Base-by-base conservation (phyloP, 192 early-diverging fungal species). In the Diversispora epigaea region DNA sequence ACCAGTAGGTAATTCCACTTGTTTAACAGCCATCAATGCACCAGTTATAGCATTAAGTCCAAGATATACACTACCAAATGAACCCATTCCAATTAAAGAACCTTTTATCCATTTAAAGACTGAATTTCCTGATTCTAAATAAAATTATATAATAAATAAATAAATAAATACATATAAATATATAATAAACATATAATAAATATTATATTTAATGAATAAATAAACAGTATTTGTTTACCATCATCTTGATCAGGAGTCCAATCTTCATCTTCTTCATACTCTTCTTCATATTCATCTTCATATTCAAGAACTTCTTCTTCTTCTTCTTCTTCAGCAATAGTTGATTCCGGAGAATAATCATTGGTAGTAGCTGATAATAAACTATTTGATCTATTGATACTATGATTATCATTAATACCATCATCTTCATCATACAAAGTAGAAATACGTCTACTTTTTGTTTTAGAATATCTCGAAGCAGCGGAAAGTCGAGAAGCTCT, bases 21-120 rank as follows among this genome's bases (percentile, higher is more conserved):
- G 95, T 82, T 99, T 99, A 43, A 98, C 94, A 0, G 98, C 98
- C 94, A 99, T 97, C 32, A 98, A 81, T 44, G 90, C 94, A 10
- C 95, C 96, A 3, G 87, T 94, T 61, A 91, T 86, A 21, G 94
- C 80, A 83, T 98, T 94, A 78, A 97, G 87, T 5, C 90, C 98
- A 61, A 93, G 86, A 73, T 94, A 99, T 14, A 99, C 98, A 69
- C 89, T 91, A 21, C 94, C 96, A 86, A 98, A 99, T 14, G 94
- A 94, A n/a, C 97, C 97, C 76, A 92, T 87, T 3, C 96, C 97
- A 80, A 99, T 99, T 17, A 94, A 85, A 40, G 87, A 84, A 17
- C 97, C 97, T 76, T 91, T 90, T 69, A 92, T 92, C 93, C 95
- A 98, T 58, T 87, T 78, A 0, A 84, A 72, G 1, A 82, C 78